A percentile compares a stretch with the other conserved stretches of the same genome.
Evolutionary conservation across 2,329 filamentous ascomycete species (phyloP).

Genomic region (Penicillium sp.): DNA sequence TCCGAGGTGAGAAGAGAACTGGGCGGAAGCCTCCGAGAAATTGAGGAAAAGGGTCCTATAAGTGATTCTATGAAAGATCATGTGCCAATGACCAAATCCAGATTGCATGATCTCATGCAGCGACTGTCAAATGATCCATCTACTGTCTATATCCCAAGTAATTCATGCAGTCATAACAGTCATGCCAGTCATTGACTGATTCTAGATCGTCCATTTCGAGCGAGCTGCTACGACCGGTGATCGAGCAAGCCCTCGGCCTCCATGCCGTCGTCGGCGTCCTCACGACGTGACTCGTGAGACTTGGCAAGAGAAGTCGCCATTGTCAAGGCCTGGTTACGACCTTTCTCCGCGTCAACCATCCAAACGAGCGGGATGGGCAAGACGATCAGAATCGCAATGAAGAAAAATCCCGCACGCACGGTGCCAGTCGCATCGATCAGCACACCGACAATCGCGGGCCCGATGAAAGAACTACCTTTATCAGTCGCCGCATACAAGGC

Average conservation of each 20-base stretch:
- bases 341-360: slow-evolving; percentile 52
- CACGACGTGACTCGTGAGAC: slow-evolving; percentile 15
- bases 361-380: slow-evolving; percentile 75
- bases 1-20: no score
- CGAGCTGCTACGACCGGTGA: slow-evolving; percentile 1
- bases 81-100: no score
- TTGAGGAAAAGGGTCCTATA: no score
- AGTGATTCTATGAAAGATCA: no score
- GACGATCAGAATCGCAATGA: slow-evolving; percentile 72
- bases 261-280: slow-evolving; percentile 11
- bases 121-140: no score
- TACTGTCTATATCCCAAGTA: no score
- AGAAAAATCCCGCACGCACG: slow-evolving; percentile 80
- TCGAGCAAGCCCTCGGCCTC: slow-evolving; percentile 28
- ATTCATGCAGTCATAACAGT: not conserved
- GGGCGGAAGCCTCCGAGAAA: no score
- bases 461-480: slow-evolving; percentile 85
- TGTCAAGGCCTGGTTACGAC: slow-evolving; percentile 27
- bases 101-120: no score
- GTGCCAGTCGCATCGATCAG: slow-evolving; percentile 75
- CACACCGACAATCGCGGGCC: slow-evolving; percentile 78
- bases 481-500: slow-evolving; percentile 92
- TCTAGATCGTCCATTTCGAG: not conserved
- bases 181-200: not conserved
- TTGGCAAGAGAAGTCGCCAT: slow-evolving; percentile 25